Conservation (phyloP, 2,329 filamentous ascomycete species). For the Phialophora verrucosa region DNA sequence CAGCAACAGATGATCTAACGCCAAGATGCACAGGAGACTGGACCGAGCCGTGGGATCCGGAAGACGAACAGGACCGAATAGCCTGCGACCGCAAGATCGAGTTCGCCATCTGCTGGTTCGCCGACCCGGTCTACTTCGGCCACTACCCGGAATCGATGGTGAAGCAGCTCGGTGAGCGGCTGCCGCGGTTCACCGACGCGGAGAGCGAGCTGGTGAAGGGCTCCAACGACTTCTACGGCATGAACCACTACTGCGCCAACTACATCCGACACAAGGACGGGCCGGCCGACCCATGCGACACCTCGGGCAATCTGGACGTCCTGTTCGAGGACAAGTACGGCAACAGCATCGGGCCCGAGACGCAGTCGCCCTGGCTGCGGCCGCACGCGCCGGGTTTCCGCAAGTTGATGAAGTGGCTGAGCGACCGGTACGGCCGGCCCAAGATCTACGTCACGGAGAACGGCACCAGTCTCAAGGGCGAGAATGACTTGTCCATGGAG, state of each 20-base stretch:
- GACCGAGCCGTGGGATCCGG: slow-evolving; percentile 80
- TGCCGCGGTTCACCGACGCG: slow-evolving; percentile 75
- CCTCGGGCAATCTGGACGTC: slow-evolving; percentile 75
- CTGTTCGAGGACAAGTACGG: slow-evolving; percentile 73
- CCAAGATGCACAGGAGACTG: slow-evolving; percentile 65
- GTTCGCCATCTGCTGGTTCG: slow-evolving; percentile 87
- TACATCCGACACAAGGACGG: slow-evolving; percentile 73
- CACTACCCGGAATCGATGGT: slow-evolving; percentile 84
- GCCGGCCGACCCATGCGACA: slow-evolving; percentile 68
- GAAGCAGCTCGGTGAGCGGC: slow-evolving; percentile 76
- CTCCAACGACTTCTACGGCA: slow-evolving; percentile 93
- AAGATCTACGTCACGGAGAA: slow-evolving; percentile 90
- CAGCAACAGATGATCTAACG: neutral
- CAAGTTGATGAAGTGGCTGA: slow-evolving; percentile 76
- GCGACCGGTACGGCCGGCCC: slow-evolving; percentile 74
- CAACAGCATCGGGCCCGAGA: slow-evolving; percentile 78
- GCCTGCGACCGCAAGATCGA: slow-evolving; percentile 82
- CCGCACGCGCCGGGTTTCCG: slow-evolving; percentile 78
- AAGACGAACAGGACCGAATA: slow-evolving; percentile 74
- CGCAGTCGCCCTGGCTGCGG: slow-evolving; percentile 79
- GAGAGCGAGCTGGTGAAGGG: slow-evolving; percentile 76
- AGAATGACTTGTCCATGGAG: slow-evolving; percentile 71
- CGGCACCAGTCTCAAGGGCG: slow-evolving; percentile 80
- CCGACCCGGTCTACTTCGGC: slow-evolving; percentile 83
- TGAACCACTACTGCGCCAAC: slow-evolving; percentile 93